Percentiles rank a stretch among this genome's conserved stretches.
Conservation (phyloP, 352 stramenopile genomes). For the Pythium monospermum region DNA sequence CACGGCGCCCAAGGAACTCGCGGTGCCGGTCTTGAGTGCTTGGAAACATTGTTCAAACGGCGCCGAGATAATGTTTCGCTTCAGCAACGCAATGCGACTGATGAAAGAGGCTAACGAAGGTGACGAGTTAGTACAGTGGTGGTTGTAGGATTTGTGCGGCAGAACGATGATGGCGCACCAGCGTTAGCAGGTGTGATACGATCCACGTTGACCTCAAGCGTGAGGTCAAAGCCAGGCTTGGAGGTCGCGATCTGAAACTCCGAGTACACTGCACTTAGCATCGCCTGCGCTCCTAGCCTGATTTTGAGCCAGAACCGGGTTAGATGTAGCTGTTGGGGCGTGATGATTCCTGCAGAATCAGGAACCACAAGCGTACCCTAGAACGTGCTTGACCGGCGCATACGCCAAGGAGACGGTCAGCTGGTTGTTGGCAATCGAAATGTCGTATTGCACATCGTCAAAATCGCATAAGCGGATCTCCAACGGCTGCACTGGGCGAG, state of each 20-base stretch:
- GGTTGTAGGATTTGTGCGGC: too few species aligned
- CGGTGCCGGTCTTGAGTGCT: conserved; percentile 61
- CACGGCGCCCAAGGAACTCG: conserved; percentile 46
- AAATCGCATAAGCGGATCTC: conserved; percentile 83
- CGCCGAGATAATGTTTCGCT: conserved; percentile 75
- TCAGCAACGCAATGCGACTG: conserved; percentile 65
- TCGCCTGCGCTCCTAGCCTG: conserved; percentile 61
- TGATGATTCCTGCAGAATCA: neutral
- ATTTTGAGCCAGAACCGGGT: too few species aligned
- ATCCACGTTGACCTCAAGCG: conserved; percentile 73
- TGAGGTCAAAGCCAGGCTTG: conserved; percentile 78
- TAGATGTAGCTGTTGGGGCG: too few species aligned
- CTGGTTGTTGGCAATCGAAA: conserved; percentile 65
- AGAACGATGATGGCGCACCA: conserved; percentile 26
- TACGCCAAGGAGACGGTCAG: conserved; percentile 77
- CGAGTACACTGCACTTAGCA: conserved; percentile 68
- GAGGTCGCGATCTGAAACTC: conserved; percentile 63
- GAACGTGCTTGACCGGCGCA: conserved; percentile 63
- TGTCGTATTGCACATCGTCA: conserved; percentile 83
- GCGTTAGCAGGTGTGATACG: conserved; percentile 63
- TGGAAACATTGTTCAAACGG: conserved; percentile 84
- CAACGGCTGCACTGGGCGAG: conserved; percentile 64
- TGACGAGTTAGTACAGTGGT: too few species aligned
- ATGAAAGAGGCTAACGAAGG: conserved; percentile 54
- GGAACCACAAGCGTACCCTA: conserved; percentile 38